Conservation (phyloP, 2,329 filamentous ascomycete species). For the Aureobasidium sp. region DNA sequence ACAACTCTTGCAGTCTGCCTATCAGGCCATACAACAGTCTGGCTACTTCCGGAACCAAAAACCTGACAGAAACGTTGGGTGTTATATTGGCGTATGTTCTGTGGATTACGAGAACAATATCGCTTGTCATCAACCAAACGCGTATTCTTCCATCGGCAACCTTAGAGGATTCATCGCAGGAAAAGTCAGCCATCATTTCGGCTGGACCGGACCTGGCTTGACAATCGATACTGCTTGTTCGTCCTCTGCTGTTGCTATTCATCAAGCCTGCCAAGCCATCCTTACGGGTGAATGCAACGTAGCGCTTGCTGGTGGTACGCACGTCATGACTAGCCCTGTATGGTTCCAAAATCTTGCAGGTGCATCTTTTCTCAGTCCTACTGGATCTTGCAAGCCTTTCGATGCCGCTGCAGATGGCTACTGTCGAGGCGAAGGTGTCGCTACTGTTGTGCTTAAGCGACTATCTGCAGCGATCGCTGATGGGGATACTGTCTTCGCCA, state of each 20-base stretch:
- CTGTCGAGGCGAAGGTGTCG: constrained; percentile 48
- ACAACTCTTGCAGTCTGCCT: too few species aligned
- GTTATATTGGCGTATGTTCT: neutral
- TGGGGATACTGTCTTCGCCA: constrained; percentile 35
- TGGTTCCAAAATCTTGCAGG: neutral
- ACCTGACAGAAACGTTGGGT: neutral
- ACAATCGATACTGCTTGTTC: constrained; percentile 20
- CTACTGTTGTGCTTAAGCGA: constrained; percentile 46
- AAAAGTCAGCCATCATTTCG: constrained; percentile 25
- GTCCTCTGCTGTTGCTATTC: neutral
- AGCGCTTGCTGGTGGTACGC: constrained; percentile 25
- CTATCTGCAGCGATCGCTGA: constrained; percentile 42
- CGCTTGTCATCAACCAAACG: constrained; percentile 21
- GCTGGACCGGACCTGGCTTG: constrained; percentile 21
- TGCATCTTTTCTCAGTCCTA: neutral
- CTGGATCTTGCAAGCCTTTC: constrained; percentile 21
- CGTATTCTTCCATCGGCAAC: constrained; percentile 25
- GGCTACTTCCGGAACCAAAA: too few species aligned
- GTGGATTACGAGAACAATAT: constrained; percentile 20
- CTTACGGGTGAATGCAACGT: constrained; percentile 26
- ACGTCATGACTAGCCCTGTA: constrained; percentile 23
- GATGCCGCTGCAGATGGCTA: constrained; percentile 41
- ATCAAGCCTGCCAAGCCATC: constrained; percentile 23
- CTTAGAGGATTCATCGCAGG: constrained; percentile 24
- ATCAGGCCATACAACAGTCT: too few species aligned